These are phyloP conservation scores for Neocatenulostroma microsporum DNA, from an alignment of 2,329 filamentous ascomycete species.

Conservation along the genomic window DNA sequence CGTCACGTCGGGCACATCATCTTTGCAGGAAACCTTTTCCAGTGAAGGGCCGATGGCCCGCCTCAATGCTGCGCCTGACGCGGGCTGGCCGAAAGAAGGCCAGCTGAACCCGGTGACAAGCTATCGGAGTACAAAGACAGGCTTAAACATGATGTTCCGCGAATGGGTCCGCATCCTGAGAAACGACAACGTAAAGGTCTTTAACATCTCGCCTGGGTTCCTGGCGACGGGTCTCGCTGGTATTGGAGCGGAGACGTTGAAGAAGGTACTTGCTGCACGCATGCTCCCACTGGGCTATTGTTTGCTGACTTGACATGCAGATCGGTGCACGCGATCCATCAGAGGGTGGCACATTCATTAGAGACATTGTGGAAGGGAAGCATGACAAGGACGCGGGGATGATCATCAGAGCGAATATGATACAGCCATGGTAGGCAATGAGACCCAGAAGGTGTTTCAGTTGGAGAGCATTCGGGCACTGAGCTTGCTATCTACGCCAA, in stretches of 20 bases:
- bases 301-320: too few species aligned
- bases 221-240: constrained; percentile 39
- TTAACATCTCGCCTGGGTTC: constrained; percentile 39
- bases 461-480: too few species aligned
- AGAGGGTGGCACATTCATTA: constrained; percentile 32
- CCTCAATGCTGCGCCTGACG: constrained; percentile 21
- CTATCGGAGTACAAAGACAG: constrained; percentile 40
- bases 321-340: constrained; percentile 33
- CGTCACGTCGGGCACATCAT: constrained; percentile 36
- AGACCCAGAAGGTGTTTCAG: background rate
- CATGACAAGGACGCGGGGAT: constrained; percentile 33
- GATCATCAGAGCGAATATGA: constrained; percentile 28
- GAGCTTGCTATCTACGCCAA: too few species aligned
- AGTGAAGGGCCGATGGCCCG: constrained; percentile 19
- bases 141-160: constrained; percentile 44
- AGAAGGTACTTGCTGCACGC: too few species aligned
- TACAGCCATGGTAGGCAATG: constrained; percentile 32
- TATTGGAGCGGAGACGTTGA: constrained; percentile 22
- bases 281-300: too few species aligned
- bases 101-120: constrained; percentile 21
- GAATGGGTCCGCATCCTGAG: constrained; percentile 38
- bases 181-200: constrained; percentile 43
- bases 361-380: constrained; percentile 34
- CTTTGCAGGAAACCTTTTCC: constrained; percentile 30
- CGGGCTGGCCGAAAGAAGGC: constrained; percentile 43